phyloP scores from a whole-genome alignment of 1,284 basidiomycete species.

The Heterobasidion parviporum region DNA sequence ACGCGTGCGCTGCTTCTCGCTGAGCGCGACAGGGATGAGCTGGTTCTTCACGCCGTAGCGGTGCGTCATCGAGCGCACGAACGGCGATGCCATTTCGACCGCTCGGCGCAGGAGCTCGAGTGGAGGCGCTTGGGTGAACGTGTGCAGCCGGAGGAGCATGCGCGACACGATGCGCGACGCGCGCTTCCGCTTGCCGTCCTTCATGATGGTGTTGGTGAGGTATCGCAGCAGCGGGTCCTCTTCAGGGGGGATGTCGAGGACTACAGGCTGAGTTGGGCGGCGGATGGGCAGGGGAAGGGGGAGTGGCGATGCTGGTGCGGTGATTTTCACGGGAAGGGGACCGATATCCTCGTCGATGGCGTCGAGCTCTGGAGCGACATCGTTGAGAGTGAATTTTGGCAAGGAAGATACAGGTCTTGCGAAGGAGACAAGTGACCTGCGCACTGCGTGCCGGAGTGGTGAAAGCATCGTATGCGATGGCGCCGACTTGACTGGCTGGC shows the following conservation, averaged over 20 bases:
- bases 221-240: constrained; percentile 73
- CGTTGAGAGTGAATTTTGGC: background rate
- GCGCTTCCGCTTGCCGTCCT: constrained; percentile 59
- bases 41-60: constrained; percentile 53
- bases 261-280: constrained; percentile 1
- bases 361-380: background rate
- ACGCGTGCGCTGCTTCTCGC: constrained; percentile 69
- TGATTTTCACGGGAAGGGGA: background rate
- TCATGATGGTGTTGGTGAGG: constrained; percentile 60
- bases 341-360: background rate
- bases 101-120: constrained; percentile 74
- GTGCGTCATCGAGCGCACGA: constrained; percentile 47
- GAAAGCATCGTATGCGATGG: constrained; percentile 5
- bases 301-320: background rate
- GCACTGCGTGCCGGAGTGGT: constrained; percentile 3
- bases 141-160: constrained; percentile 65
- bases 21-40: constrained; percentile 61
- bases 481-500: too few species aligned
- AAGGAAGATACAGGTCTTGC: background rate
- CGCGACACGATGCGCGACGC: constrained; percentile 52
- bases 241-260: constrained; percentile 58
- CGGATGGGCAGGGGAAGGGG: background rate
- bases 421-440: constrained; percentile 6
- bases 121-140: constrained; percentile 66
- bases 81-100: constrained; percentile 57